A percentile compares a stretch with the other conserved stretches of the same genome.
Evolutionary conservation across 1,284 basidiomycete species (phyloP).

Genomic region (Stereum hirsutum): DNA sequence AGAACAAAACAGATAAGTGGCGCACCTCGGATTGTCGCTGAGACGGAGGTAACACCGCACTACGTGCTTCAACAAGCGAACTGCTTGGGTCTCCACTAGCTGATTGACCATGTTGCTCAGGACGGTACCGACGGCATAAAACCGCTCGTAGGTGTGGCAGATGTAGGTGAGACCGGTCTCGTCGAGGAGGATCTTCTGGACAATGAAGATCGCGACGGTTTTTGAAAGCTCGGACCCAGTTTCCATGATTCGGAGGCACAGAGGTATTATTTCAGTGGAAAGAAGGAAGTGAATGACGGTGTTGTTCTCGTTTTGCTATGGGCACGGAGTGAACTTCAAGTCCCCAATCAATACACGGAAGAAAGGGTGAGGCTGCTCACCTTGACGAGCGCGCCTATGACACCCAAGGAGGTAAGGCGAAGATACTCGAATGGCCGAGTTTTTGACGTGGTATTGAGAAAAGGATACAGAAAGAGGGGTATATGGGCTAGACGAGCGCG

Average conservation of each 20-base stretch:
- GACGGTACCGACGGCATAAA: slow-evolving; percentile 98
- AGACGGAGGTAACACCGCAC: slow-evolving; percentile 95
- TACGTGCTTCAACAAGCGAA: slow-evolving; percentile 94
- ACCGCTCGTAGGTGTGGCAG: slow-evolving; percentile 98
- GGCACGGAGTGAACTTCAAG: not conserved
- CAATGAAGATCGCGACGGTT: slow-evolving; percentile 99
- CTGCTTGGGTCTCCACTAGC: slow-evolving; percentile 95
- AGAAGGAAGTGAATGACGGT: slow-evolving; percentile 99
- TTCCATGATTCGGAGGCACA: slow-evolving; percentile 99
- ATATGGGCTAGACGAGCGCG: slow-evolving; percentile 73
- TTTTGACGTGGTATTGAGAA: slow-evolving; percentile 98
- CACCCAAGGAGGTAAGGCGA: slow-evolving; percentile 93
- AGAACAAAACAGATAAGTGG: slow-evolving; percentile 9
- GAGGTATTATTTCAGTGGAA: slow-evolving; percentile 98
- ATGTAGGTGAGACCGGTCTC: slow-evolving; percentile 98
- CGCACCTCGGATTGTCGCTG: slow-evolving; percentile 91
- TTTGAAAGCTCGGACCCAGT: slow-evolving; percentile 99
- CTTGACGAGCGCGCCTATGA: slow-evolving; percentile 98
- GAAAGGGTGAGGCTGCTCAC: slow-evolving; percentile 24
- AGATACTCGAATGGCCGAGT: slow-evolving; percentile 99
- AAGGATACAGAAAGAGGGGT: slow-evolving; percentile 97
- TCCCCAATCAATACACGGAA: no score
- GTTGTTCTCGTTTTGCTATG: slow-evolving; percentile 96
- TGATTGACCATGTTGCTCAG: slow-evolving; percentile 98
- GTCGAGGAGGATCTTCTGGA: slow-evolving; percentile 98